Percentiles rank a stretch among this genome's conserved stretches.
These are phyloP conservation scores for Clavulina sp. DNA, from an alignment of 768 basidiomycete species.

Conservation along the genomic window DNA sequence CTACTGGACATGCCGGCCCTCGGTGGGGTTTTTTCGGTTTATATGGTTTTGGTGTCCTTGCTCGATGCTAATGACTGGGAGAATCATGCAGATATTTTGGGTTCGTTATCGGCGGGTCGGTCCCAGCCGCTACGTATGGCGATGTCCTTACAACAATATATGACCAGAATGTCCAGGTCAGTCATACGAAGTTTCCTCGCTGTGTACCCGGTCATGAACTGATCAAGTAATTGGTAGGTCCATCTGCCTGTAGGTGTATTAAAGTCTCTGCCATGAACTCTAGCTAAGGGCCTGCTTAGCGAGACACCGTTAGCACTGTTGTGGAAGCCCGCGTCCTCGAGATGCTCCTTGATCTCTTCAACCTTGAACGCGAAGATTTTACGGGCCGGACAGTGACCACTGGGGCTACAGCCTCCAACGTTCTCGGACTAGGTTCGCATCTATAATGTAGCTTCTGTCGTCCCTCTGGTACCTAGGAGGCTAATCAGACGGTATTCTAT, in stretches of 20 bases:
- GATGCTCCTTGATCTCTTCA: slow-evolving; percentile 18
- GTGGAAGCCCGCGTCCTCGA: slow-evolving; percentile 18
- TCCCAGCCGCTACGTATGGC: slow-evolving; percentile 21
- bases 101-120: slow-evolving; percentile 20
- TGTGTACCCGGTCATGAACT: background rate
- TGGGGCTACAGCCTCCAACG: slow-evolving; percentile 26
- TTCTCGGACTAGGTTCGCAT: slow-evolving; percentile 23
- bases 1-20: slow-evolving; percentile 23
- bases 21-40: slow-evolving; percentile 12
- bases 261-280: background rate
- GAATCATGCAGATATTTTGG: slow-evolving; percentile 15
- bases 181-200: background rate
- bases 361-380: slow-evolving; percentile 15
- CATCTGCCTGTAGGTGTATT: slow-evolving; percentile 14
- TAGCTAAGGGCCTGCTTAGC: background rate
- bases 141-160: slow-evolving; percentile 22
- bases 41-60: slow-evolving; percentile 10
- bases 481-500: background rate
- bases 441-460: background rate
- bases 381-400: slow-evolving; percentile 23
- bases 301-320: slow-evolving; percentile 15
- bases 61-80: background rate
- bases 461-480: slow-evolving; percentile 2
- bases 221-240: background rate
- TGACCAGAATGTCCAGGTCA: slow-evolving; percentile 22